These are phyloP conservation scores for Saccharomycopsis fodiens DNA, from an alignment of 805 yeast genomes.

Conservation along the genomic window DNA sequence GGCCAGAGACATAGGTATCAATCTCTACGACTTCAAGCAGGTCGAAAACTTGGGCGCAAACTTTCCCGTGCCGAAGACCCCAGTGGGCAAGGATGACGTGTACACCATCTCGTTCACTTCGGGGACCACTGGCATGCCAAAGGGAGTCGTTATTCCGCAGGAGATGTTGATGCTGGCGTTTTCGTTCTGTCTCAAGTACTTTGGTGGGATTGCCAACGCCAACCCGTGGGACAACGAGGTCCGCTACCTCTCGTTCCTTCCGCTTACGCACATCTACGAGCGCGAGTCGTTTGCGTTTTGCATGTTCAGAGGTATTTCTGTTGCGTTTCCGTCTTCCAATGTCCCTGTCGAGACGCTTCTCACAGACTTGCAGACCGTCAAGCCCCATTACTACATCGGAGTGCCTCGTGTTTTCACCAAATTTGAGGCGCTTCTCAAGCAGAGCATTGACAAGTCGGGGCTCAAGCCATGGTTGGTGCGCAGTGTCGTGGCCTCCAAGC, in stretches of 20 bases:
- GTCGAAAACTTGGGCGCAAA: constrained; percentile 28
- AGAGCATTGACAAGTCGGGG: constrained; percentile 28
- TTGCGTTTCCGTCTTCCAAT: constrained; percentile 40
- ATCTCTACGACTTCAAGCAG: constrained; percentile 24
- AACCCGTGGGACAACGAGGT: constrained; percentile 36
- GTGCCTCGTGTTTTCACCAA: constrained; percentile 52
- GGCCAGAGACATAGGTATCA: constrained; percentile 24
- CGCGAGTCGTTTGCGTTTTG: constrained; percentile 32
- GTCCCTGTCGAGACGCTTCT: constrained; percentile 36
- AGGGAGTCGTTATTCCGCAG: constrained; percentile 55
- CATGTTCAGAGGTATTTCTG: constrained; percentile 30
- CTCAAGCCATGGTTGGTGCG: constrained; percentile 1
- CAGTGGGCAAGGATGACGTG: constrained; percentile 44
- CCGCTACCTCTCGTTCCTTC: constrained; percentile 36
- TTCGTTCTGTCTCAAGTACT: constrained; percentile 20
- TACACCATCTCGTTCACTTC: constrained; percentile 67
- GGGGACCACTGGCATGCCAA: constrained; percentile 71
- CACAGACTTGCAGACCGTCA: constrained; percentile 40
- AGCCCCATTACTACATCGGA: constrained; percentile 38
- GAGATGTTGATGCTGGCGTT: constrained; percentile 36
- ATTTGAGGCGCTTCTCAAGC: constrained; percentile 42
- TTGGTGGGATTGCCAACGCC: constrained; percentile 22
- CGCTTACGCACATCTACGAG: constrained; percentile 49
- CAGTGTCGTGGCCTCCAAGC: constrained; percentile 12
- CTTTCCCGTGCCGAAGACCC: constrained; percentile 32